Evolutionary conservation across 441 rosid species (phyloP).

Genomic region (Syzygium syzygioides): DNA sequence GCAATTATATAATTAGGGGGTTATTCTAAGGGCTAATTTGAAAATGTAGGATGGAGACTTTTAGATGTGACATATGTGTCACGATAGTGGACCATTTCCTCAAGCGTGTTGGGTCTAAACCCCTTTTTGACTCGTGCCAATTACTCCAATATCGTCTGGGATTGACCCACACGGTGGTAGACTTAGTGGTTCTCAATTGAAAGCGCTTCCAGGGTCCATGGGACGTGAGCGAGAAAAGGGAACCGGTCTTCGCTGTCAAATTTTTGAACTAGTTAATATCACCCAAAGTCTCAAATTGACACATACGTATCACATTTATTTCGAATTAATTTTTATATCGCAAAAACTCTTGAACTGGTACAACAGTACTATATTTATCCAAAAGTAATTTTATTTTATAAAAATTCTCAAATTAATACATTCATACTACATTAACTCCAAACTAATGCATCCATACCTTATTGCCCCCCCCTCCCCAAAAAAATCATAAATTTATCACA

Average conservation of each 20-base stretch:
- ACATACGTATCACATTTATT: neutral
- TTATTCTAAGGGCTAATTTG: neutral
- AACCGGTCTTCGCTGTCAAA: no score
- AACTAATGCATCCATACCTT: no score
- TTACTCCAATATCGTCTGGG: neutral
- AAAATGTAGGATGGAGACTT: neutral
- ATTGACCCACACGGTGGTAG: neutral
- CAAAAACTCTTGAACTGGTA: neutral
- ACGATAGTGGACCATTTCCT: neutral
- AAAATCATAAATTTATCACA: no score
- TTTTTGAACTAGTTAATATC: neutral
- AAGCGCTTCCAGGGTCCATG: neutral
- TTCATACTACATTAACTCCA: no score
- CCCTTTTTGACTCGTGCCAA: neutral
- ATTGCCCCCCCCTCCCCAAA: no score
- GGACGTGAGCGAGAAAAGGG: neutral
- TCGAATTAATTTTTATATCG: no score
- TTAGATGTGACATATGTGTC: neutral
- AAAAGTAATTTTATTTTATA: no score
- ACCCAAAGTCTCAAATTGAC: neutral
- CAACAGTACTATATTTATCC: no score
- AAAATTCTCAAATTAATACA: neutral
- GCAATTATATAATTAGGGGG: neutral
- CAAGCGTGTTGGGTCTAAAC: neutral
- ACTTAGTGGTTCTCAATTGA: neutral